phyloP scores from a whole-genome alignment of 768 basidiomycete genomes.

The Trametes maxima region DNA sequence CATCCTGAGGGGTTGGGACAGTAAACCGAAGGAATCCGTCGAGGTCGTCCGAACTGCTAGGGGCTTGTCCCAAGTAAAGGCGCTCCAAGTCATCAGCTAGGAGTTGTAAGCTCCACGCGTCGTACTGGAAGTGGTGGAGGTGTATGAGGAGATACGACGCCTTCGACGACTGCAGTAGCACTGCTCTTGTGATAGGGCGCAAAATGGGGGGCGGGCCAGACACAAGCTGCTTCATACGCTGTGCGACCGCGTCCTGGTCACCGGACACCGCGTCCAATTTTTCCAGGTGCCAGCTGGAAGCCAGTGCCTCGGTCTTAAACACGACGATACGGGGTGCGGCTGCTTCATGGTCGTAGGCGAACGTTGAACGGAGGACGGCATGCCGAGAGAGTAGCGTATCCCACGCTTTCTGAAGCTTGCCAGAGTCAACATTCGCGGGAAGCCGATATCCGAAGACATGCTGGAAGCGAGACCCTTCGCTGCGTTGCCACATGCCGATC shows the following conservation, averaged over 20 bases:
- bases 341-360: slow-evolving; percentile 31
- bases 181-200: slow-evolving; percentile 28
- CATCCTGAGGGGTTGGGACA: not conserved
- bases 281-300: slow-evolving; percentile 7
- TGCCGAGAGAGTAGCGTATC: slow-evolving; percentile 37
- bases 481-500: slow-evolving; percentile 48
- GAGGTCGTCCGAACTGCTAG: slow-evolving; percentile 17
- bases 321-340: slow-evolving; percentile 30
- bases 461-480: slow-evolving; percentile 44
- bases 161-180: slow-evolving; percentile 22
- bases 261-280: slow-evolving; percentile 7
- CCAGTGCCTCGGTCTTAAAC: slow-evolving; percentile 26
- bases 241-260: slow-evolving; percentile 12
- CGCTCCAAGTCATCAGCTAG: slow-evolving; percentile 43
- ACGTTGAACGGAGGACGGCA: slow-evolving; percentile 47
- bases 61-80: slow-evolving; percentile 35
- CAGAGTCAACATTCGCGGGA: slow-evolving; percentile 32
- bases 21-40: slow-evolving; percentile 15
- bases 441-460: slow-evolving; percentile 46
- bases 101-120: slow-evolving; percentile 48
- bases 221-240: slow-evolving; percentile 30
- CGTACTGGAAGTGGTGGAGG: slow-evolving; percentile 55
- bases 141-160: slow-evolving; percentile 33
- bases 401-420: slow-evolving; percentile 41
- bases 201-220: slow-evolving; percentile 27